These are phyloP conservation scores for Clonostachys solani DNA, from an alignment of 2,329 filamentous ascomycete species.

Conservation along the genomic window DNA sequence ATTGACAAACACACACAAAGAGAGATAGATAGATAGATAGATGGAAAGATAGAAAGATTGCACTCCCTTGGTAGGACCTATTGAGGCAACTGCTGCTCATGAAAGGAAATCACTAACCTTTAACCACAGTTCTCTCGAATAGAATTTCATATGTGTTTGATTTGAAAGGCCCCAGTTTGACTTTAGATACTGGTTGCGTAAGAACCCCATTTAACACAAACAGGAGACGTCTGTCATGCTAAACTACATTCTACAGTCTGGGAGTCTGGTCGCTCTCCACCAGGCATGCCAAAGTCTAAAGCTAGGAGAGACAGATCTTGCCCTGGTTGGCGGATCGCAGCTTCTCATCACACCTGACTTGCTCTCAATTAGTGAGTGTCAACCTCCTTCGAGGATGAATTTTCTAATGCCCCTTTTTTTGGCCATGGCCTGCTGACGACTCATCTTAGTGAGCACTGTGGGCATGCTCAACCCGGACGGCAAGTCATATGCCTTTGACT, in stretches of 20 bases:
- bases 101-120: no score
- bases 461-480: conserved; percentile 44
- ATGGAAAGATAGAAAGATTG: no score
- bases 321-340: conserved; percentile 39
- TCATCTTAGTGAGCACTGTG: no score
- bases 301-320: conserved; percentile 35
- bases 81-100: no score
- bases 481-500: conserved; percentile 49
- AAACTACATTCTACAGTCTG: conserved; percentile 10
- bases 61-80: no score
- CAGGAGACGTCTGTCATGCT: no score
- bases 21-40: no score
- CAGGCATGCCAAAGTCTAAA: conserved; percentile 24
- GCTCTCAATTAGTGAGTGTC: background rate
- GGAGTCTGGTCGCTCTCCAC: conserved; percentile 20
- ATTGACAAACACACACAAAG: no score
- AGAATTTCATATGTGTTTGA: conserved; percentile 30
- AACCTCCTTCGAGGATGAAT: no score
- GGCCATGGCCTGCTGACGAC: no score
- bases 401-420: no score
- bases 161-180: conserved; percentile 23
- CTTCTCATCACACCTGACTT: conserved; percentile 8
- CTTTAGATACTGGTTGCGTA: conserved; percentile 26
- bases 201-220: no score
- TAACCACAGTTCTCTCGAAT: conserved; percentile 20